Conservation (phyloP, 345 rosid genomes). For the Microthlaspi erraticum region DNA sequence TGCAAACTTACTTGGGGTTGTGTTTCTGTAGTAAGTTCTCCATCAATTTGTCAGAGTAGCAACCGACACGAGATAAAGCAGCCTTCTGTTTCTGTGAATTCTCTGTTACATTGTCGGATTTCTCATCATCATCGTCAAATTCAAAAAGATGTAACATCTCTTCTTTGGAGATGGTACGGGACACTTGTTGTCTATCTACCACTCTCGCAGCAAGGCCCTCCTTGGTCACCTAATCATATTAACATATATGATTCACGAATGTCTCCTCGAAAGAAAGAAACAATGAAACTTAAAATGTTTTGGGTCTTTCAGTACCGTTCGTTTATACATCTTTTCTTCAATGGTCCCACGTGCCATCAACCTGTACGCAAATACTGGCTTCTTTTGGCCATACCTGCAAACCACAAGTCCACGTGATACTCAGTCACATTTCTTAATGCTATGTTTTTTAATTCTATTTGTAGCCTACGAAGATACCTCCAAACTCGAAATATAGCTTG, state of each 20-base stretch:
- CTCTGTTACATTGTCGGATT: slow-evolving; percentile 58
- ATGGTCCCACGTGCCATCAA: slow-evolving; percentile 97
- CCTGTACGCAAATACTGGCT: slow-evolving; percentile 97
- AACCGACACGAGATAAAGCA: slow-evolving; percentile 60
- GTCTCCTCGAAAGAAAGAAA: slow-evolving; percentile 5
- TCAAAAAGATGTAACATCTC: slow-evolving; percentile 99
- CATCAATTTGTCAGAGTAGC: slow-evolving; percentile 90
- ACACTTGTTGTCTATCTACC: slow-evolving; percentile 98
- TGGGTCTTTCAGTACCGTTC: slow-evolving; percentile 67
- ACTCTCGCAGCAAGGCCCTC: slow-evolving; percentile 99
- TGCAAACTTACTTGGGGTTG: slow-evolving; percentile 64
- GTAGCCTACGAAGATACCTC: slow-evolving; percentile 62
- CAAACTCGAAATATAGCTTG: slow-evolving; percentile 99
- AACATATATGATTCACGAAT: slow-evolving; percentile 30
- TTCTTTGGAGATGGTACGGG: slow-evolving; percentile 93
- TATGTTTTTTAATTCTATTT: background rate
- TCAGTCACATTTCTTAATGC: slow-evolving; percentile 10
- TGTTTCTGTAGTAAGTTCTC: slow-evolving; percentile 78
- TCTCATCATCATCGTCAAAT: slow-evolving; percentile 94
- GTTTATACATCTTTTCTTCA: slow-evolving; percentile 98
- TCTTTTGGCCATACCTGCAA: slow-evolving; percentile 92
- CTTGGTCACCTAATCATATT: slow-evolving; percentile 81
- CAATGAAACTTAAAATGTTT: slow-evolving; percentile 6
- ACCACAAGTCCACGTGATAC: slow-evolving; percentile 32
- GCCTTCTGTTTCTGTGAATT: slow-evolving; percentile 58